phyloP scores from a whole-genome alignment of 305 asterid species.

The Fraxinus dipetala region DNA sequence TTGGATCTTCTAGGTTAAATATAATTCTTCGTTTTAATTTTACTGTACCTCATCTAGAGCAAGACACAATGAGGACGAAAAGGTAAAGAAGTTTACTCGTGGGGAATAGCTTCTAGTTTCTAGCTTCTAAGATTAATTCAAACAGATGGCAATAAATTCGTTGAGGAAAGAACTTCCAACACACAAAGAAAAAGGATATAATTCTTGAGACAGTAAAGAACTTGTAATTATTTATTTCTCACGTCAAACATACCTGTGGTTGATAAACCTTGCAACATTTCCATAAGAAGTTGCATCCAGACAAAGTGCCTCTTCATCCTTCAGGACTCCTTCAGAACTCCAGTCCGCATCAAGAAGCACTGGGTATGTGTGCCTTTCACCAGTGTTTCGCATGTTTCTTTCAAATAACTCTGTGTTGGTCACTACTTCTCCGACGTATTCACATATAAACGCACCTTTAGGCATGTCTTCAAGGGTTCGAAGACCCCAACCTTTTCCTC shows the following conservation, averaged over 20 bases:
- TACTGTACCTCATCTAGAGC: not conserved
- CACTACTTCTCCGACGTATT: conserved; percentile 53
- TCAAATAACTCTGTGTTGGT: conserved; percentile 40
- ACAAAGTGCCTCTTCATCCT: conserved; percentile 50
- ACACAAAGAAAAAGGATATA: conserved; percentile 1
- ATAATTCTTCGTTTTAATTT: not conserved
- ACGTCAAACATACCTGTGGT: conserved; percentile 41
- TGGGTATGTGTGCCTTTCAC: conserved; percentile 33
- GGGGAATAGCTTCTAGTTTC: not conserved
- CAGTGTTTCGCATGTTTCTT: conserved; percentile 26
- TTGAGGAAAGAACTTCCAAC: not conserved
- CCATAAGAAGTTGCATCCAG: conserved; percentile 50
- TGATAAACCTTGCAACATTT: conserved; percentile 52
- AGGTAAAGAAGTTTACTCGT: not conserved
- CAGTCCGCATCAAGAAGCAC: conserved; percentile 53
- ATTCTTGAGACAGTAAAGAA: not conserved
- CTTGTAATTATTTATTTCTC: not conserved
- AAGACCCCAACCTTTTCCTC: conserved; percentile 56
- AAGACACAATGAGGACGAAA: not conserved
- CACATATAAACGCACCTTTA: conserved; percentile 57
- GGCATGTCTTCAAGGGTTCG: conserved; percentile 52
- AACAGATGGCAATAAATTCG: not conserved
- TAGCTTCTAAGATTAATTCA: not conserved
- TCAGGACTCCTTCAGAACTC: conserved; percentile 40
- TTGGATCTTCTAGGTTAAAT: not conserved